Base-by-base conservation (phyloP, 257 asterid species). In the Gentiana macrophylla region DNA sequence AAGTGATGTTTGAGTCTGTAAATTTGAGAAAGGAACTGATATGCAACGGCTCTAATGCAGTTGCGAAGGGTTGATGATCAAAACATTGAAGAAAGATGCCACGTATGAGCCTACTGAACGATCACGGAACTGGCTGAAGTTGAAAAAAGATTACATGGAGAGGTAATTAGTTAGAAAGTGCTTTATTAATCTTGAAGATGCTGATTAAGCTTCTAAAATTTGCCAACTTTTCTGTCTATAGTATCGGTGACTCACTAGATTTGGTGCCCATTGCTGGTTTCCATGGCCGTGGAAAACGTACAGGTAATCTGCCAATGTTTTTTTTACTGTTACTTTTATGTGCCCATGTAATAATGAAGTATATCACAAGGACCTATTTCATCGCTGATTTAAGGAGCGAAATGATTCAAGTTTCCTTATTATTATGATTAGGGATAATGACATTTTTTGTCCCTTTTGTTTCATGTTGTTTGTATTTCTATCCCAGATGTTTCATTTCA, bases 211-310 rank as follows among this genome's bases (percentile, higher is more conserved):
- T 57, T 41, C 48, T 56, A 35, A 72, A 47, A 47, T 11, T 12
- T 61, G 62, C 12, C 35, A 60, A 52, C 37, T 46, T 57, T n/a
- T 63, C 38, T 70, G 53, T 56, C 60, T 76, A 65, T 91, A 92
- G 97, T 64, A 72, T 82, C 66, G 97, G 94, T 2, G 99, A 92
- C 77, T 92, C 97, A 1, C 66, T 92, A 66, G 99, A 92, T 77
- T 76, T 92, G 91, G 97, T 86, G 47, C 99, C 95, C n/a, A 86
- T 88, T 71, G 99, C 87, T 53, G 97, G 94, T 68, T 92, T 86
- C 65, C 95, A 92, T 68, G 97, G 97, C 61, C 73, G 79, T 67
- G 99, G 99, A 37, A 92, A 92, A 70, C 95, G 94, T 52, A 77
- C 94, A 59, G 97, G 99, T 88, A 71, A 72, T 53, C 53, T 65